A percentile compares a stretch with the other conserved stretches of the same genome.
Evolutionary conservation across 2,329 filamentous ascomycete genomes (phyloP).

Genomic region (Fusarium coffeatum): DNA sequence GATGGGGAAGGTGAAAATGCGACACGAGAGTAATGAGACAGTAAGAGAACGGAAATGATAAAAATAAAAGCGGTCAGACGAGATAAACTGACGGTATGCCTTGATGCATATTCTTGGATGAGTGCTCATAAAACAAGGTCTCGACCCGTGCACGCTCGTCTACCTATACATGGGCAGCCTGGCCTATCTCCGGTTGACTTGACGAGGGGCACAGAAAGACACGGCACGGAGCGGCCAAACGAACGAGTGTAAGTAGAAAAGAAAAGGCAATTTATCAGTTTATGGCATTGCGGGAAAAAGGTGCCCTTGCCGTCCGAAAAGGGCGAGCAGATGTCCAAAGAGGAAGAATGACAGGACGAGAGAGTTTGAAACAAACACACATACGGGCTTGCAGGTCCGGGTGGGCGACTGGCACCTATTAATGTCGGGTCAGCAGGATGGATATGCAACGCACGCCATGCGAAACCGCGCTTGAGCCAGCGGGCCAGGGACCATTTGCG

Average conservation of each 20-base stretch:
- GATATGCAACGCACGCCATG: constrained; percentile 43
- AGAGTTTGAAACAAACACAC: constrained; percentile 46
- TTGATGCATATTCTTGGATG: constrained; percentile 41
- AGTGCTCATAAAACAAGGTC: constrained; percentile 37
- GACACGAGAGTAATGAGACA: constrained; percentile 21
- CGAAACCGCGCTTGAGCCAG: constrained; percentile 42
- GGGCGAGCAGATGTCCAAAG: constrained; percentile 37
- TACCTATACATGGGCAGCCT: constrained; percentile 44
- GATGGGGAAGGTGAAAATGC: constrained; percentile 7
- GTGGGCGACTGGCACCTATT: constrained; percentile 46
- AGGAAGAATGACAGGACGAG: constrained; percentile 33
- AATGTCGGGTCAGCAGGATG: constrained; percentile 45
- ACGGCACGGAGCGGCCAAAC: constrained; percentile 31
- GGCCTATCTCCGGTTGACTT: constrained; percentile 39
- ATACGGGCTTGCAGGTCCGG: constrained; percentile 32
- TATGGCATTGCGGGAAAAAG: constrained; percentile 45
- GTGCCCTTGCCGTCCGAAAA: constrained; percentile 43
- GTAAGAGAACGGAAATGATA: constrained; percentile 26
- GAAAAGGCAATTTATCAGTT: constrained; percentile 25
- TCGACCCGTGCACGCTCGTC: constrained; percentile 36
- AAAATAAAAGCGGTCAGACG: constrained; percentile 28
- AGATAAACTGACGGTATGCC: constrained; percentile 28
- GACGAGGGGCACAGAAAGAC: constrained; percentile 32
- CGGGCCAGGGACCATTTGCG: constrained; percentile 39
- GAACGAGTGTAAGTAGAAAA: constrained; percentile 43